These are phyloP conservation scores for Oryza meyeriana DNA, from an alignment of 176 grass and related monocot genomes.

Conservation along the genomic window DNA sequence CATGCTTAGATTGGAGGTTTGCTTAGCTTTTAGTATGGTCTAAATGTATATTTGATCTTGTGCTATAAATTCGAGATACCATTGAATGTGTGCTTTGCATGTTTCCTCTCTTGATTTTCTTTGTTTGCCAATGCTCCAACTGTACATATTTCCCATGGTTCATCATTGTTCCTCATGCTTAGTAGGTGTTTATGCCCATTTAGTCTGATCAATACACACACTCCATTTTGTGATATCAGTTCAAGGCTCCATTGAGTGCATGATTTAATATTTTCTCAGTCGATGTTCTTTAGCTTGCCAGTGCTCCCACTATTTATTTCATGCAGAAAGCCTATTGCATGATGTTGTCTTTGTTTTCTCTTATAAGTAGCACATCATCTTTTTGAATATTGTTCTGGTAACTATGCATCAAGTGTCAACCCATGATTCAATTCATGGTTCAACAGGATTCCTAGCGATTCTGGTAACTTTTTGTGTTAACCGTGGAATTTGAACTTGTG, in stretches of 20 bases:
- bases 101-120: constrained; percentile 1
- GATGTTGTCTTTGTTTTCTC: not conserved
- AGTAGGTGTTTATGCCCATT: not conserved
- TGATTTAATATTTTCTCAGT: not conserved
- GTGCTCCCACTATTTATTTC: too few species aligned
- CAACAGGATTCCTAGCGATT: too few species aligned
- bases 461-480: not conserved
- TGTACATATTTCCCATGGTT: not conserved
- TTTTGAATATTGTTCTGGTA: too few species aligned
- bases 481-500: not conserved
- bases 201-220: not conserved
- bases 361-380: not conserved
- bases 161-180: not conserved
- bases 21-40: not conserved
- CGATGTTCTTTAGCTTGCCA: too few species aligned
- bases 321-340: too few species aligned
- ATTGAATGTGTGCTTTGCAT: not conserved
- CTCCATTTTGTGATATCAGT: not conserved
- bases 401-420: too few species aligned
- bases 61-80: not conserved
- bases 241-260: not conserved
- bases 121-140: not conserved
- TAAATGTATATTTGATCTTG: constrained; percentile 10
- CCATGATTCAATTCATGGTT: too few species aligned
- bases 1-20: constrained; percentile 60